Percentiles rank a stretch among this genome's conserved stretches.
These are phyloP conservation scores for Prunus mongolica DNA, from an alignment of 306 rosid genomes.

Conservation along the genomic window DNA sequence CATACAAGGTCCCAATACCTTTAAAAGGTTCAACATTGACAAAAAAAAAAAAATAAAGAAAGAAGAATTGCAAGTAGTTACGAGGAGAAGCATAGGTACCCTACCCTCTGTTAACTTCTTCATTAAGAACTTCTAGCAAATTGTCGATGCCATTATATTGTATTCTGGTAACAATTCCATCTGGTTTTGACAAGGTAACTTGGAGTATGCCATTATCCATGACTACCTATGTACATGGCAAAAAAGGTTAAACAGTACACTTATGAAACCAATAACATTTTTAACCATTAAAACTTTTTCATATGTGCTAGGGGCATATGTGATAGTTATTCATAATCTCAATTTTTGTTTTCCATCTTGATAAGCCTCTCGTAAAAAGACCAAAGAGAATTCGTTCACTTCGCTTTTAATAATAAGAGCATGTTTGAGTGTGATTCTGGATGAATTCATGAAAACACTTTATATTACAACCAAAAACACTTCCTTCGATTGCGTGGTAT, in stretches of 20 bases:
- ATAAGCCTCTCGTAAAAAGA: not conserved
- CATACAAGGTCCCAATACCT: constrained; percentile 98
- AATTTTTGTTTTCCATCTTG: too few species aligned
- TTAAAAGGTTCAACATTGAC: not conserved
- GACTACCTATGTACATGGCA: constrained; percentile 45
- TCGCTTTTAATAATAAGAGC: too few species aligned
- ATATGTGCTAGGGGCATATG: not conserved
- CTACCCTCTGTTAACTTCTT: constrained; percentile 71
- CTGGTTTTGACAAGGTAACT: constrained; percentile 72
- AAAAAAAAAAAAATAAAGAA: too few species aligned
- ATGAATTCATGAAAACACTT: too few species aligned
- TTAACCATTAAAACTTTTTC: not conserved
- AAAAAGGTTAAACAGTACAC: not conserved
- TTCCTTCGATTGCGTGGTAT: too few species aligned
- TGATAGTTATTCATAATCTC: too few species aligned
- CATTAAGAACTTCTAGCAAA: constrained; percentile 67
- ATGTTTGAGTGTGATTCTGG: too few species aligned
- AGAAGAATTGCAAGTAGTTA: not conserved
- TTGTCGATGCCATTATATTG: constrained; percentile 57
- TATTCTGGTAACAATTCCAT: constrained; percentile 63
- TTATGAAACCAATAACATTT: not conserved
- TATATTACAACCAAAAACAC: too few species aligned
- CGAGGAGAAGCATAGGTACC: constrained; percentile 28
- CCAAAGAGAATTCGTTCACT: not conserved
- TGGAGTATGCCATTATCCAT: constrained; percentile 73